A percentile compares a stretch with the other conserved stretches of the same genome.
These are phyloP conservation scores for Coniosporium tulheliwenetii DNA, from an alignment of 2,329 filamentous ascomycete species.

Conservation along the genomic window DNA sequence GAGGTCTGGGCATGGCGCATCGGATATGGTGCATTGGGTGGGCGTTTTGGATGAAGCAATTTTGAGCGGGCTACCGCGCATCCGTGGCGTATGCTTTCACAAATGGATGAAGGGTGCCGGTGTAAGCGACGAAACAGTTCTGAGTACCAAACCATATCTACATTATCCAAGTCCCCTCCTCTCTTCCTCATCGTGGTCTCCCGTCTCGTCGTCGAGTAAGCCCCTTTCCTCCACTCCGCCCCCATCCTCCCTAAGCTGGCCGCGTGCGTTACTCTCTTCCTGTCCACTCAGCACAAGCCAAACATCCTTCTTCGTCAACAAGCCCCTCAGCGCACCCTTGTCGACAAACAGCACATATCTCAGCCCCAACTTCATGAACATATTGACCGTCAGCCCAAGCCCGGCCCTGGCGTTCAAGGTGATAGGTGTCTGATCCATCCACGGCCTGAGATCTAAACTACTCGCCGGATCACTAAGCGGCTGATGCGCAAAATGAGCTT, in stretches of 20 bases:
- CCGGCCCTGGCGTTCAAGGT: constrained; percentile 64
- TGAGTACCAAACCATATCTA: neutral
- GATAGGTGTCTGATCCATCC: constrained; percentile 98
- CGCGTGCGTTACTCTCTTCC: constrained; percentile 28
- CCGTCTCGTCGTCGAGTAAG: constrained; percentile 18
- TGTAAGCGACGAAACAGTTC: too few relatives aligned
- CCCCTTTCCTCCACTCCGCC: constrained; percentile 27
- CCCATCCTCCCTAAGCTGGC: constrained; percentile 14
- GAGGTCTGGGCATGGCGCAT: too few relatives aligned
- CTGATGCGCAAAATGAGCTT: constrained; percentile 74
- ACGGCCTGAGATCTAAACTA: constrained; percentile 68
- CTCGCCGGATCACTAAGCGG: constrained; percentile 65
- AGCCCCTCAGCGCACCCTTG: constrained; percentile 62
- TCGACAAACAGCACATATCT: constrained; percentile 82
- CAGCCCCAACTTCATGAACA: constrained; percentile 89
- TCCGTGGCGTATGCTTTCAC: too few relatives aligned
- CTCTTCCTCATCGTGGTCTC: constrained; percentile 15
- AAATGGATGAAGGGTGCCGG: too few relatives aligned
- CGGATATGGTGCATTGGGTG: too few relatives aligned
- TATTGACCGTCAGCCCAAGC: constrained; percentile 72
- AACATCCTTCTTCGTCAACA: constrained; percentile 94
- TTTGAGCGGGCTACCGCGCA: too few relatives aligned
- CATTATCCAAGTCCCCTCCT: constrained; percentile 1
- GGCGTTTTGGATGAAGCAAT: too few relatives aligned
- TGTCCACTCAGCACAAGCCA: constrained; percentile 82